Evolutionary conservation across 2,329 filamentous ascomycete genomes (phyloP).

Genomic region (Colletotrichum echinochloae): DNA sequence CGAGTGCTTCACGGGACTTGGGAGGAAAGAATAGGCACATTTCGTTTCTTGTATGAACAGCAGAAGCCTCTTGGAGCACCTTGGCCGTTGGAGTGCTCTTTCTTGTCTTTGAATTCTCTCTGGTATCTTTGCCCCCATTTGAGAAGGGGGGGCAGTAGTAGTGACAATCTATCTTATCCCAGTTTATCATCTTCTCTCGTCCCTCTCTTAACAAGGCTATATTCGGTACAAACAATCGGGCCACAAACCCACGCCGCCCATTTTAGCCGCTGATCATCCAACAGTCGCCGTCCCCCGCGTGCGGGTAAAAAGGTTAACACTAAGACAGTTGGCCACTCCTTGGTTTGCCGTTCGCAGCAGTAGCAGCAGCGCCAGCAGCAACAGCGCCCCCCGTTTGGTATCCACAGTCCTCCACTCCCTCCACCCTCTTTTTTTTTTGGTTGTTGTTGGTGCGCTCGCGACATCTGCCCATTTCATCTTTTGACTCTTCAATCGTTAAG

Average conservation of each 20-base stretch:
- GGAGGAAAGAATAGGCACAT: too few relatives aligned
- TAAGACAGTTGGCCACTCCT: conserved; percentile 15
- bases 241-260: neutral
- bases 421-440: neutral
- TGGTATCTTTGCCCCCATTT: neutral
- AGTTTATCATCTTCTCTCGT: neutral
- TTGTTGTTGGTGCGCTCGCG: neutral
- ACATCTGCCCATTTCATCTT: neutral
- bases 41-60: conserved; percentile 3
- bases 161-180: conserved; percentile 8
- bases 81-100: neutral
- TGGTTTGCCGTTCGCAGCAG: neutral
- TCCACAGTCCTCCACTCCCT: neutral
- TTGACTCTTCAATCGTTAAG: conserved; percentile 13
- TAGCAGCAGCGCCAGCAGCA: too few relatives aligned
- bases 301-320: neutral
- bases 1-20: neutral
- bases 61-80: neutral
- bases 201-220: neutral
- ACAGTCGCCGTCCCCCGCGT: neutral
- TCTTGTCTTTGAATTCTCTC: neutral
- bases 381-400: conserved; percentile 1
- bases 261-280: conserved; percentile 7
- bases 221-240: neutral
- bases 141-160: too few relatives aligned